These are phyloP conservation scores for Geoglossum cookeanum DNA, from an alignment of 2,329 filamentous ascomycete genomes.

Conservation along the genomic window DNA sequence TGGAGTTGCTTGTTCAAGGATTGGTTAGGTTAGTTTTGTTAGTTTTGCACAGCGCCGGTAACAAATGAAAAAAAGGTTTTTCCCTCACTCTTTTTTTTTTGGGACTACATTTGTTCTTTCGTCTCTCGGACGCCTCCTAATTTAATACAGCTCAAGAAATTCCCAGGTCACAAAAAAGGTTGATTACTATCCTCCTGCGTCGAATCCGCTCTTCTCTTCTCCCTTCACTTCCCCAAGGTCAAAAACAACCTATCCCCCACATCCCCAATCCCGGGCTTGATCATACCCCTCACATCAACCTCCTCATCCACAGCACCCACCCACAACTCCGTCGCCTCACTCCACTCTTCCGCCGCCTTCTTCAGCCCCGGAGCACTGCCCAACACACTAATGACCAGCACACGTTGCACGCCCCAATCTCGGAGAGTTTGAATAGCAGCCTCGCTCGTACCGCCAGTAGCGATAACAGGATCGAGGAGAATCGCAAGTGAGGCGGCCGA, in stretches of 20 bases:
- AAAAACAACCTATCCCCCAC: conserved; percentile 79
- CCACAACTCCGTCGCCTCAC: conserved; percentile 60
- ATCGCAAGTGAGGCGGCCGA: conserved; percentile 43
- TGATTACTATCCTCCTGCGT: too few species aligned
- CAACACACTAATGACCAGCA: conserved; percentile 59
- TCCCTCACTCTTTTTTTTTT: too few species aligned
- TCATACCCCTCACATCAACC: conserved; percentile 67
- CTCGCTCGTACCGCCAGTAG: conserved; percentile 74
- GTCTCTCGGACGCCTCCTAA: too few species aligned
- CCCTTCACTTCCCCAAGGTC: conserved; percentile 57
- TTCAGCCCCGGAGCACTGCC: conserved; percentile 52
- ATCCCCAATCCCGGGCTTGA: conserved; percentile 76
- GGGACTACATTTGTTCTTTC: too few species aligned
- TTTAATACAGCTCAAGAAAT: too few species aligned
- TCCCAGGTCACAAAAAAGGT: too few species aligned
- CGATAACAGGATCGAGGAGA: conserved; percentile 80
- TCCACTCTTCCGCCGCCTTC: conserved; percentile 58
- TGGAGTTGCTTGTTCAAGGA: too few species aligned
- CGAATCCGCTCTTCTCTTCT: too few species aligned
- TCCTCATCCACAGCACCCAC: conserved; percentile 59
- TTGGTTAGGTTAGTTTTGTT: too few species aligned
- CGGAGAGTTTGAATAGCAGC: conserved; percentile 76
- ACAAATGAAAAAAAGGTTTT: too few species aligned
- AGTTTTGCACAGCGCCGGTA: too few species aligned
- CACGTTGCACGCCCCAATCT: conserved; percentile 77